Percentiles rank a stretch among this genome's conserved stretches.
Evolutionary conservation across 768 basidiomycete species (phyloP).

Genomic region (Termitomyces sp.): DNA sequence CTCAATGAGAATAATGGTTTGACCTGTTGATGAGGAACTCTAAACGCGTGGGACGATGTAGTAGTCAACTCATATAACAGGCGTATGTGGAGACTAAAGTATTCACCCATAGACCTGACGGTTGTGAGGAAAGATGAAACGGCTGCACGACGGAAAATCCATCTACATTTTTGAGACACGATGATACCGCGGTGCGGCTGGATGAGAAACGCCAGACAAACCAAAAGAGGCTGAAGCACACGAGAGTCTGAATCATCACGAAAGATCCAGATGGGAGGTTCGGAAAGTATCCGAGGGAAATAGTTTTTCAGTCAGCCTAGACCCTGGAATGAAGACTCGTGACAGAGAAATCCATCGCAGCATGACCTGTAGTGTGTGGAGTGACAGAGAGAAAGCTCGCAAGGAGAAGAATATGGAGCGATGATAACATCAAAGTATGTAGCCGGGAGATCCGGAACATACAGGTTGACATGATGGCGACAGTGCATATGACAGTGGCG

Average conservation of each 20-base stretch:
- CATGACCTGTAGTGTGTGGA: not conserved
- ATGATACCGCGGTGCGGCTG: not conserved
- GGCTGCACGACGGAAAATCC: not conserved
- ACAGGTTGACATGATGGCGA: not conserved
- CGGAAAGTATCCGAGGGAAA: not conserved
- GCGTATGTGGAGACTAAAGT: not conserved
- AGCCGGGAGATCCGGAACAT: not conserved
- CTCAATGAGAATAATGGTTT: not conserved
- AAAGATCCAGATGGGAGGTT: not conserved
- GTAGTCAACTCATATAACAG: not conserved
- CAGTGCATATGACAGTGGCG: not conserved
- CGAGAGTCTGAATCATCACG: not conserved
- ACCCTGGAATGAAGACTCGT: not conserved
- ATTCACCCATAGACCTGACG: not conserved
- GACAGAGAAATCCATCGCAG: not conserved
- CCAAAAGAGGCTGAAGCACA: not conserved
- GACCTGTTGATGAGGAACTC: no score
- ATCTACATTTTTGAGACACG: not conserved
- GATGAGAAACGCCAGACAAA: not conserved
- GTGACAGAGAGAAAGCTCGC: not conserved
- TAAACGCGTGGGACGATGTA: not conserved
- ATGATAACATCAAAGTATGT: not conserved
- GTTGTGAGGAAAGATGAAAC: not conserved
- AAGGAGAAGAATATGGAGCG: not conserved
- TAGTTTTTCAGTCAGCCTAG: not conserved